These are phyloP conservation scores for Colletotrichum sp. DNA, from an alignment of 2,329 filamentous ascomycete genomes.

Conservation along the genomic window DNA sequence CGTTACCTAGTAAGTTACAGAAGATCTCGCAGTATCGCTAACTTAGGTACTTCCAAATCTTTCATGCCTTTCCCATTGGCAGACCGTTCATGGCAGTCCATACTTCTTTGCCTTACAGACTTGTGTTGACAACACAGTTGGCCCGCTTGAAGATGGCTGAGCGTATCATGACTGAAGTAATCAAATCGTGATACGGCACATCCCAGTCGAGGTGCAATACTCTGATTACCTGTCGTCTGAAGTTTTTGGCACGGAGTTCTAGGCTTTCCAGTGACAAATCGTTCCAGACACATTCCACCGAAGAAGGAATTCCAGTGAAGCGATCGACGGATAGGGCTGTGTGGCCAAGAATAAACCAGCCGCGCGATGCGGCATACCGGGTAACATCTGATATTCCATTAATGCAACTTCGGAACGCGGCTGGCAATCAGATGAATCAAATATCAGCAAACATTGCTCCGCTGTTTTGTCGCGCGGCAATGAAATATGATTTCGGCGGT, in stretches of 20 bases:
- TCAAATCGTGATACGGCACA: not conserved
- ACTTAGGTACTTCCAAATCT: too few species aligned
- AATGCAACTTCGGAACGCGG: not conserved
- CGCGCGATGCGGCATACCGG: not conserved
- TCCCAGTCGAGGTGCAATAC: not conserved
- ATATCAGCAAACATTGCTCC: not conserved
- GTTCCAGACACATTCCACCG: not conserved
- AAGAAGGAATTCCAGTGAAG: not conserved
- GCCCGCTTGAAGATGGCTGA: not conserved
- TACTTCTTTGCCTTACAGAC: too few species aligned
- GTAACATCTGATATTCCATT: not conserved
- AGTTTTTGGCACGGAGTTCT: not conserved
- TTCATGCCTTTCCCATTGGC: too few species aligned
- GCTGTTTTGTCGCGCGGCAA: not conserved
- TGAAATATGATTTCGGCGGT: not conserved
- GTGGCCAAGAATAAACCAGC: not conserved
- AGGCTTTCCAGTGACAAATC: not conserved
- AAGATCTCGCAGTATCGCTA: too few species aligned
- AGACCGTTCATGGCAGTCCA: too few species aligned
- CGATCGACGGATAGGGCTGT: not conserved
- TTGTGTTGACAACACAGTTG: not conserved
- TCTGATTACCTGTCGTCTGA: not conserved
- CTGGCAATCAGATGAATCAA: not conserved
- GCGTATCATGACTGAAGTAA: fast-evolving
- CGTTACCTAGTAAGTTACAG: too few species aligned